Percentiles rank a stretch among this genome's conserved stretches.
phyloP scores from a whole-genome alignment of 805 yeast genomes.

The Schizosaccharomyces octosporus region DNA sequence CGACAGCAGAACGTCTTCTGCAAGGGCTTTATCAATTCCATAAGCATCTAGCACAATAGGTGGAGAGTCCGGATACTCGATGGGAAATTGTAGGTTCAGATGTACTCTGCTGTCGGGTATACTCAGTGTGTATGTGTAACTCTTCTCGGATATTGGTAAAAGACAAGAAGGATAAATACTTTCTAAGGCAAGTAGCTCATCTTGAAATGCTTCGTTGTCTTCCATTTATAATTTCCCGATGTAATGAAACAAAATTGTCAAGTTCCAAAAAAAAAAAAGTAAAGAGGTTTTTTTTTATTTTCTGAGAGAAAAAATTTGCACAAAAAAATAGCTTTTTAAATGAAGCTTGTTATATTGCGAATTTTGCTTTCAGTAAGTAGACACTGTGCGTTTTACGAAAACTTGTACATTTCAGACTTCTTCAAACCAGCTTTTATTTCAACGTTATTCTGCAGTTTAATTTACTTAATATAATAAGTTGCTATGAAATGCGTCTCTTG shows the following conservation, averaged over 20 bases:
- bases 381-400: no score
- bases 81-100: neutral
- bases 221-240: neutral
- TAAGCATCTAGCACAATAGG: neutral
- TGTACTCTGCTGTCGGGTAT: neutral
- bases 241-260: neutral
- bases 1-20: conserved; percentile 1
- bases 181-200: neutral
- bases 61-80: neutral
- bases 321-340: no score
- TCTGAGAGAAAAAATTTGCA: no score
- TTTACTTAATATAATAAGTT: no score
- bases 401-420: no score
- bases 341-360: no score
- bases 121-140: neutral
- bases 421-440: no score
- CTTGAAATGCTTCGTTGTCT: neutral
- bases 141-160: neutral
- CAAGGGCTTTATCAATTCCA: neutral
- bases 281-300: no score
- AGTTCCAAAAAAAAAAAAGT: no score
- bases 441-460: no score
- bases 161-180: neutral
- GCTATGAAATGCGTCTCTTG: no score
- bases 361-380: no score